Evolutionary conservation across 225 moss, liverwort and hornwort genomes (phyloP).

Genomic region (Marchantia paleacea): DNA sequence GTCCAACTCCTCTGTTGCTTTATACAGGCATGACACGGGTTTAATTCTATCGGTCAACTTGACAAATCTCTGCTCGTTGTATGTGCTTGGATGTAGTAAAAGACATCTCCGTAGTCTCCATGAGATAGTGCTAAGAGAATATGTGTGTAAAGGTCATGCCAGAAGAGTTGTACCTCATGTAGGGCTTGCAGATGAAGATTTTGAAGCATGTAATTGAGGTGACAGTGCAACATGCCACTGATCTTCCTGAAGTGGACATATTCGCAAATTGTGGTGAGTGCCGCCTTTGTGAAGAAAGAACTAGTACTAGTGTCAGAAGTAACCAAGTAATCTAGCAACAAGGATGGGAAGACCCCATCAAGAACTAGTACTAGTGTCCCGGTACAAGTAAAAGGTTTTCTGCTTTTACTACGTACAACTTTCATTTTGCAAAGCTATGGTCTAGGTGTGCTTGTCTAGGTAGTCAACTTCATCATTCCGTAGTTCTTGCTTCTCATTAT

Average conservation of each 20-base stretch:
- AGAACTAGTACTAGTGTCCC: no score
- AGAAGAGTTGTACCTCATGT: neutral
- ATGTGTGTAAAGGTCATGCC: neutral
- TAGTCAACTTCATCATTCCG: neutral
- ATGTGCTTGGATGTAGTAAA: no score
- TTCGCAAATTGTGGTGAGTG: slow-evolving; percentile 31
- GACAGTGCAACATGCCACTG: slow-evolving; percentile 35
- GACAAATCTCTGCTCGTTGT: no score
- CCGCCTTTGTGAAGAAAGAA: neutral
- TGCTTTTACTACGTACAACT: neutral
- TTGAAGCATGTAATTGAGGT: slow-evolving; percentile 41
- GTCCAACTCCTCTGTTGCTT: neutral
- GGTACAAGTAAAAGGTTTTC: neutral
- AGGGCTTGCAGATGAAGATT: slow-evolving; percentile 22
- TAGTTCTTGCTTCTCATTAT: neutral
- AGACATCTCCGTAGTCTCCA: neutral
- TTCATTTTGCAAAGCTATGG: neutral
- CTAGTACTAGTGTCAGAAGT: neutral
- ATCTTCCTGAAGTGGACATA: slow-evolving; percentile 21
- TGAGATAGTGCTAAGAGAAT: neutral
- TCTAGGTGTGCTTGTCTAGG: neutral
- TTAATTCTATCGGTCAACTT: neutral
- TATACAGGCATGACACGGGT: neutral
- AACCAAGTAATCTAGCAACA: no score
- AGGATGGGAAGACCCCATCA: no score